A percentile compares a stretch with the other conserved stretches of the same genome.
phyloP scores from a whole-genome alignment of 2,329 filamentous ascomycete species.

The Grosmannia penicillata region DNA sequence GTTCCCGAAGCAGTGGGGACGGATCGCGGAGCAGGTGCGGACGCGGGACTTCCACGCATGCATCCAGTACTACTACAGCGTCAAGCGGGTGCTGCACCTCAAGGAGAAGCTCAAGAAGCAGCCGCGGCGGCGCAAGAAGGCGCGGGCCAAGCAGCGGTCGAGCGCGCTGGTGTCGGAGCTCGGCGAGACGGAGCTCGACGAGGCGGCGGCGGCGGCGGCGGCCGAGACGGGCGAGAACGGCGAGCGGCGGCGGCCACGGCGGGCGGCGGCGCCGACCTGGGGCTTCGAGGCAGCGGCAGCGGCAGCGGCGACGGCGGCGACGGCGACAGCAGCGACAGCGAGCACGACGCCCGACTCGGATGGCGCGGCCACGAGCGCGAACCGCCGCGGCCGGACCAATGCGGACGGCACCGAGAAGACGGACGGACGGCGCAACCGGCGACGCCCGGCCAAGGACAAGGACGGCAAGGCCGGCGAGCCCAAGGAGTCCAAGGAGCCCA shows the following conservation, averaged over 20 bases:
- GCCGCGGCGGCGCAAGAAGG: conserved; percentile 42
- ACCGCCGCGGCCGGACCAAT: too few relatives aligned
- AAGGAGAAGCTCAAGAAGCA: conserved; percentile 61
- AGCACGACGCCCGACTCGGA: conserved; percentile 39
- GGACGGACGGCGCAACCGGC: conserved; percentile 19
- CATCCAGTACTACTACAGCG: conserved; percentile 77
- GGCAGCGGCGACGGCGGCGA: conserved; percentile 21
- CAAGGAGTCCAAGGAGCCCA: conserved; percentile 9
- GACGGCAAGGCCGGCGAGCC: too few relatives aligned
- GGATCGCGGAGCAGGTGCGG: conserved; percentile 53
- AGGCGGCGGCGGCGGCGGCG: conserved; percentile 21
- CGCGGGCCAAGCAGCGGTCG: conserved; percentile 42
- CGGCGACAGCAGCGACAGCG: conserved; percentile 23
- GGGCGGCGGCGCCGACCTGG: conserved; percentile 58
- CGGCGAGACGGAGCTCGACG: conserved; percentile 41
- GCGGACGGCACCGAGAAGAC: conserved; percentile 6
- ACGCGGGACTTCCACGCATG: conserved; percentile 61
- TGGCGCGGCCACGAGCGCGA: conserved; percentile 39
- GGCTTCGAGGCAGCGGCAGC: conserved; percentile 38
- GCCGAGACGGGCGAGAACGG: conserved; percentile 41
- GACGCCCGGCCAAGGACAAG: conserved; percentile 23
- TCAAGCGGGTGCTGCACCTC: conserved; percentile 59
- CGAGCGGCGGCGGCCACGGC: conserved; percentile 44
- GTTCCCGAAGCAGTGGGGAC: conserved; percentile 69
- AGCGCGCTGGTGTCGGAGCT: conserved; percentile 53